Evolutionary conservation across 257 asterid genomes (phyloP).

Genomic region (Mentha longifolia): DNA sequence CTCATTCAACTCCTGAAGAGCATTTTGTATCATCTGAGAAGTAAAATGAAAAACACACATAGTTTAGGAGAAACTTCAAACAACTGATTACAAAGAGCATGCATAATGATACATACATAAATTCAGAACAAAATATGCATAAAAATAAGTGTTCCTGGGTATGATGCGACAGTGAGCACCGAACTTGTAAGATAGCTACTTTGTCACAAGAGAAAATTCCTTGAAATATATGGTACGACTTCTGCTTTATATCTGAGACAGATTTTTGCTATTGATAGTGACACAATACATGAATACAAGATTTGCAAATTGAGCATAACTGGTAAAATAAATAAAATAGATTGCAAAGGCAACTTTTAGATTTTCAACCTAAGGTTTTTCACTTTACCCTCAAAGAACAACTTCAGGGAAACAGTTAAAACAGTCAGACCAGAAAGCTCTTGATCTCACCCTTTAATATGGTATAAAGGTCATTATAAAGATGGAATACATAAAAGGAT

Average conservation of each 20-base stretch:
- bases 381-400: not conserved
- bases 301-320: no score
- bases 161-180: no score
- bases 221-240: no score
- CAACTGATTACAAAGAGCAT: conserved; percentile 1
- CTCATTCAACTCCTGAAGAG: conserved; percentile 55
- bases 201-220: no score
- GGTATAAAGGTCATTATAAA: not conserved
- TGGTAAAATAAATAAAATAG: no score
- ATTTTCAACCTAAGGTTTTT: no score
- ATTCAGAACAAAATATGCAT: not conserved
- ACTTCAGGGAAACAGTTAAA: not conserved
- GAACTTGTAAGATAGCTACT: no score
- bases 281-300: no score
- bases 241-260: no score
- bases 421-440: not conserved
- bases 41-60: conserved; percentile 1
- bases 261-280: no score
- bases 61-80: not conserved
- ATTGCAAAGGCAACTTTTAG: no score
- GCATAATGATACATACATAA: not conserved
- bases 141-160: not conserved
- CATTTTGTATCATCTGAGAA: conserved; percentile 63
- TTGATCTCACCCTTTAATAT: conserved; percentile 8
- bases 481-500: not conserved